Base-by-base conservation (phyloP, 805 yeast genomes). In the Nakazawaea molendinolei region DNA sequence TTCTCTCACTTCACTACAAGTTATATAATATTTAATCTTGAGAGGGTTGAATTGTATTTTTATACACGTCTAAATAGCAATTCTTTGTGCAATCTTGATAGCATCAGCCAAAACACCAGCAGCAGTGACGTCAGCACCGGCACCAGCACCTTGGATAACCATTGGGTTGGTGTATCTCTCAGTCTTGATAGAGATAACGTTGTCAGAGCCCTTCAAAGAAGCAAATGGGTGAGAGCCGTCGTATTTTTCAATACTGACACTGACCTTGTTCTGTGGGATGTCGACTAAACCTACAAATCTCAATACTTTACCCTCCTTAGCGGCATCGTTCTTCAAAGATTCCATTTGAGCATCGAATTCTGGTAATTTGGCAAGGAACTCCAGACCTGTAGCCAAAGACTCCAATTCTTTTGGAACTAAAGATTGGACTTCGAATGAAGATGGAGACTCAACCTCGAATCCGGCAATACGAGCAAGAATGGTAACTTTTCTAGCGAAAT, bases 401-500 rank as follows among this genome's bases (percentile, higher is more conserved):
- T 86, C 96, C 52, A 92, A 74, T 30, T 76, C 82, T 55, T 76
- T 72, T 48, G 98, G 98, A 53, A 92, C 89, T 54, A 92, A 72
- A 9, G 96, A 85, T 54, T 87, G 89, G 23, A 92, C 95, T 25
- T 95, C 87, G 79, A 92, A 90, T 9, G 96, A 76, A 25, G 87
- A 73, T 49, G 97, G 95, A 9, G 92, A 80, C 55, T 80, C 82
- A 25, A 92, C 85, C 41, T 75, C 65, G 37, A 83, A 71, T 3
- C 98, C 98, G 12, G 96, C 71, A 36, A 92, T 73, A 69, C 99
- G 83, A 31, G 96, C 95, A 44, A 92, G 74, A 46, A 92, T 92
- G 18, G 98, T 87, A 21, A 92, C 96, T 62, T 92, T 92, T 73
- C 99, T 82, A 29, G 99, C 99, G 43, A 92, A 96, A 56, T 92